These are phyloP conservation scores for Lichtheimia corymbifera DNA, from an alignment of 371 early-diverging fungal species.

Conservation along the genomic window DNA sequence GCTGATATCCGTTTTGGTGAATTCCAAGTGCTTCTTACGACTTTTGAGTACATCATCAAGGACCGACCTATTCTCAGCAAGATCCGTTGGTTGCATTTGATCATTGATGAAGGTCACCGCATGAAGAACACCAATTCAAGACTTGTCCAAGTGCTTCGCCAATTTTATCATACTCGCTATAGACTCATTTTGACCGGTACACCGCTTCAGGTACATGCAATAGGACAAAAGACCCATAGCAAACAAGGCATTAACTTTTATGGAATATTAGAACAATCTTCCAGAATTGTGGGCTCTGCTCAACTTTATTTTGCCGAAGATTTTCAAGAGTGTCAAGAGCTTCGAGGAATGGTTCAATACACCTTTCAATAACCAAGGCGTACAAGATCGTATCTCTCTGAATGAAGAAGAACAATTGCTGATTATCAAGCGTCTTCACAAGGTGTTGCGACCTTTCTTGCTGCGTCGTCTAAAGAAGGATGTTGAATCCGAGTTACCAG, in stretches of 20 bases:
- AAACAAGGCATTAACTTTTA: background rate
- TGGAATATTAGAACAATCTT: slow-evolving; percentile 83
- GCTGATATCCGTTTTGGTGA: slow-evolving; percentile 70
- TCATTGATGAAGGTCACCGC: slow-evolving; percentile 99
- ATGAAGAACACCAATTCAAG: slow-evolving; percentile 95
- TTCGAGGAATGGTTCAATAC: slow-evolving; percentile 99
- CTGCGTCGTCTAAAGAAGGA: slow-evolving; percentile 98
- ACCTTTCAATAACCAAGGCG: slow-evolving; percentile 86
- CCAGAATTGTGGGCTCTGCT: slow-evolving; percentile 98
- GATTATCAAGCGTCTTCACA: slow-evolving; percentile 95
- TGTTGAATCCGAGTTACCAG: slow-evolving; percentile 97
- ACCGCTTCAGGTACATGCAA: slow-evolving; percentile 80
- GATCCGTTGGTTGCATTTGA: slow-evolving; percentile 92
- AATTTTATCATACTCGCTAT: slow-evolving; percentile 83
- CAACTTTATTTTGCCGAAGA: slow-evolving; percentile 95
- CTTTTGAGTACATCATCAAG: slow-evolving; percentile 96
- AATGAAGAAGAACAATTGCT: slow-evolving; percentile 97
- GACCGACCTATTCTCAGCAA: slow-evolving; percentile 82
- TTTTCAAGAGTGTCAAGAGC: slow-evolving; percentile 92
- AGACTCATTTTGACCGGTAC: slow-evolving; percentile 98
- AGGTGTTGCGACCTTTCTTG: slow-evolving; percentile 96
- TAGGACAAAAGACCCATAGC: background rate
- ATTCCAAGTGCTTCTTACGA: slow-evolving; percentile 95
- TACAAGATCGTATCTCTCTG: slow-evolving; percentile 83
- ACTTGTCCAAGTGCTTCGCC: slow-evolving; percentile 78